A percentile compares a stretch with the other conserved stretches of the same genome.
Evolutionary conservation across 441 rosid species (phyloP).

Genomic region (Dalechampia spathulata): DNA sequence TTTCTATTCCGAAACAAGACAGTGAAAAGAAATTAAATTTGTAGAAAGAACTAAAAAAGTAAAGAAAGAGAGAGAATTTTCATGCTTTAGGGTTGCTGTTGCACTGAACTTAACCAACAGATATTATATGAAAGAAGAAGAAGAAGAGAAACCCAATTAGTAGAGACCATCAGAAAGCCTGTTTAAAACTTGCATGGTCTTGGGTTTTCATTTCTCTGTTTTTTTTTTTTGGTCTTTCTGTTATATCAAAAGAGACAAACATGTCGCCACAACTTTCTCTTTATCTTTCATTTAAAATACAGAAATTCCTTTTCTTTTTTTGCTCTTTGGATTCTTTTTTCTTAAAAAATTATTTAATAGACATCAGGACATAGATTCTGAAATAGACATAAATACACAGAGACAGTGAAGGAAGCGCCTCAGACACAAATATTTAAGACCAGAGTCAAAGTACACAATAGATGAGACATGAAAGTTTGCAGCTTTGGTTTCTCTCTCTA

Average conservation of each 20-base stretch:
- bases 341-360: background rate
- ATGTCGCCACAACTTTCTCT: background rate
- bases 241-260: constrained; percentile 8
- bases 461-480: constrained; percentile 40
- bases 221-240: constrained; percentile 9
- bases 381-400: constrained; percentile 24
- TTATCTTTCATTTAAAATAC: background rate
- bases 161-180: constrained; percentile 22
- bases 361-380: constrained; percentile 39
- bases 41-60: background rate
- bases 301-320: background rate
- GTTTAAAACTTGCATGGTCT: constrained; percentile 27
- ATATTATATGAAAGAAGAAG: background rate
- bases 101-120: constrained; percentile 1
- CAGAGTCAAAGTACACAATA: constrained; percentile 27
- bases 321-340: constrained; percentile 17
- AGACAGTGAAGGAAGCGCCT: constrained; percentile 15
- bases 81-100: constrained; percentile 6
- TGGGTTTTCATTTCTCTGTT: constrained; percentile 17
- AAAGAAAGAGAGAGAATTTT: constrained; percentile 4
- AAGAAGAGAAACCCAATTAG: background rate
- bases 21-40: background rate
- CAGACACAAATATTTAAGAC: constrained; percentile 10
- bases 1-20: too few relatives aligned
- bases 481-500: constrained; percentile 27